Conservation (phyloP, 2,329 filamentous ascomycete species). For the Hymenoscyphus salicellus region DNA sequence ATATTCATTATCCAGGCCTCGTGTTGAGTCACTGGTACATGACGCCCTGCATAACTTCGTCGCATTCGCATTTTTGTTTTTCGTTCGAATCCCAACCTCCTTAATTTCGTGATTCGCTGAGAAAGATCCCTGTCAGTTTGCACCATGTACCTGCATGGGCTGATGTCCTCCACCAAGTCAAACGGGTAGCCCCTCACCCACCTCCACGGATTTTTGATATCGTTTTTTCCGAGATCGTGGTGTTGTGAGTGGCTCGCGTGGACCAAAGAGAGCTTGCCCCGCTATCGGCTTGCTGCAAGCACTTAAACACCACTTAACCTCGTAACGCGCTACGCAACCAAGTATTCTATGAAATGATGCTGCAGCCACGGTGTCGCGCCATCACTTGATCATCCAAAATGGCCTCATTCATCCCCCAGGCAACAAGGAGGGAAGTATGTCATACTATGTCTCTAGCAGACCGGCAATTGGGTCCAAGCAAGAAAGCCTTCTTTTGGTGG, state of each 20-base stretch:
- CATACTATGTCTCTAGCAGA: neutral
- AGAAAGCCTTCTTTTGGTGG: neutral
- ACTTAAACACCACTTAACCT: slow-evolving; percentile 28
- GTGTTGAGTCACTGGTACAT: slow-evolving; percentile 19
- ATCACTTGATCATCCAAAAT: slow-evolving; percentile 8
- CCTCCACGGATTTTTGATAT: neutral
- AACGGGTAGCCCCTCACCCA: neutral
- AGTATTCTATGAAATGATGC: slow-evolving; percentile 20
- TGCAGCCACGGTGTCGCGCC: slow-evolving; percentile 17
- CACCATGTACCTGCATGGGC: slow-evolving; percentile 14
- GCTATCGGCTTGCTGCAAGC: slow-evolving; percentile 22
- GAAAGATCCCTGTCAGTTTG: neutral
- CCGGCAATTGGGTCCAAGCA: neutral
- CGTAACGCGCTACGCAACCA: slow-evolving; percentile 27
- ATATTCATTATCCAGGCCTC: neutral
- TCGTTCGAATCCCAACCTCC: slow-evolving; percentile 11
- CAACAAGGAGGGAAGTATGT: slow-evolving; percentile 2
- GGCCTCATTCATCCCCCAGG: slow-evolving; percentile 5
- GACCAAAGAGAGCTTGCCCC: neutral
- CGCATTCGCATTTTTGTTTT: slow-evolving; percentile 13
- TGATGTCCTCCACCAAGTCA: slow-evolving; percentile 4
- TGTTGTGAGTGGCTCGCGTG: slow-evolving; percentile 11
- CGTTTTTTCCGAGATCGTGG: neutral
- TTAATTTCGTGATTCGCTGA: slow-evolving; percentile 7
- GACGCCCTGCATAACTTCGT: slow-evolving; percentile 18